Conservation (phyloP, 257 asterid genomes). For the Solanum dulcamara region DNA sequence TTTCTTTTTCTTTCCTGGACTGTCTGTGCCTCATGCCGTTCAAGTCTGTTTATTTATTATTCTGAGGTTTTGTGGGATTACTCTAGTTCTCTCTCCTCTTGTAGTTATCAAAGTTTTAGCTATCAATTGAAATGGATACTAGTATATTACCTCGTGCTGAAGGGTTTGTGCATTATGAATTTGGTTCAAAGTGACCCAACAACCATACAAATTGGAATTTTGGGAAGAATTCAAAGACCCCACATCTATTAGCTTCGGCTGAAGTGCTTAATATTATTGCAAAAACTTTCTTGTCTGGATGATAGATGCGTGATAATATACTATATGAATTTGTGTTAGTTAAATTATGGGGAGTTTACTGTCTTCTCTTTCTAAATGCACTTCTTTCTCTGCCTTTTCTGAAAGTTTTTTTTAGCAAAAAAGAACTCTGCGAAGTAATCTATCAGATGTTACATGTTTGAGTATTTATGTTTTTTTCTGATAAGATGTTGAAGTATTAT, state of each 20-base stretch:
- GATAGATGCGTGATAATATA: not conserved
- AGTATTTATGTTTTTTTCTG: not conserved
- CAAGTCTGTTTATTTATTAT: not conserved
- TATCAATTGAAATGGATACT: not conserved
- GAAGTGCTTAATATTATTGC: not conserved
- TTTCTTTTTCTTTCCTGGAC: not conserved
- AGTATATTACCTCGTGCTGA: not conserved
- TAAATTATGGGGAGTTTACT: not conserved
- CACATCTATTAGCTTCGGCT: not conserved
- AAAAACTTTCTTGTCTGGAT: not conserved
- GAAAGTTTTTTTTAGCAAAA: not conserved
- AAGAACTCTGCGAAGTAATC: not conserved
- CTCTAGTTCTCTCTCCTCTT: not conserved
- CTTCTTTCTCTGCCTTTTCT: not conserved
- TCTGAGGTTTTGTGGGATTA: not conserved
- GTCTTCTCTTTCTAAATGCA: not conserved
- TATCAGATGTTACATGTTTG: not conserved
- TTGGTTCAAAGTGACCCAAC: not conserved
- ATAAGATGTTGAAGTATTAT: not conserved
- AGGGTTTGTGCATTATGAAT: not conserved
- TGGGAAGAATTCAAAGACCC: not conserved
- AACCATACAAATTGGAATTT: not conserved
- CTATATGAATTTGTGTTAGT: not conserved
- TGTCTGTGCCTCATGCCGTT: not conserved
- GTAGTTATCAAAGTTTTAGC: not conserved